These are phyloP conservation scores for Aeminium ludgeri DNA, from an alignment of 495 filamentous ascomycete species.

Conservation along the genomic window DNA sequence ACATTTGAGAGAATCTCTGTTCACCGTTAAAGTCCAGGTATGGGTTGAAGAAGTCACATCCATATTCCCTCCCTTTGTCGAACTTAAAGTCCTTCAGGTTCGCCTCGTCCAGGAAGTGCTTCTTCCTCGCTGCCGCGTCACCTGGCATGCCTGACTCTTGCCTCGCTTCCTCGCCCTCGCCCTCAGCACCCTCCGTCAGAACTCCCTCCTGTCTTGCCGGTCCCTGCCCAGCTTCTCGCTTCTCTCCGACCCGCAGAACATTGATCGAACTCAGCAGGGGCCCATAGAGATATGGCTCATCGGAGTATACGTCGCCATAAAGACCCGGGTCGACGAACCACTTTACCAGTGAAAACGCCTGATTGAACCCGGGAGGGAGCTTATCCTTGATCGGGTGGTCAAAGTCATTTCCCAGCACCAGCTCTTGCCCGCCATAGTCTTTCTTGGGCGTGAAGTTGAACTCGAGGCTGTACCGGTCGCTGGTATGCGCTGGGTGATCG, in stretches of 20 bases:
- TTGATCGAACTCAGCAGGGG: constrained; percentile 59
- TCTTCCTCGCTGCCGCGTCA: constrained; percentile 22
- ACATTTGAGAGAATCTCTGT: constrained; percentile 24
- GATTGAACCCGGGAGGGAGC: constrained; percentile 70
- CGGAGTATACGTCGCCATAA: constrained; percentile 74
- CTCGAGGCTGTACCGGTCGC: constrained; percentile 67
- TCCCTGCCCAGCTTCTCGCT: constrained; percentile 13
- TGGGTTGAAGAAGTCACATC: constrained; percentile 78
- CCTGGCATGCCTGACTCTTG: constrained; percentile 26
- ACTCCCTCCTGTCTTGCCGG: constrained; percentile 10
- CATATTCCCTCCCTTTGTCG: constrained; percentile 45
- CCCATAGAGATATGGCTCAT: constrained; percentile 70
- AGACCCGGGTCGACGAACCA: constrained; percentile 78
- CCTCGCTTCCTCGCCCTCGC: constrained; percentile 37
- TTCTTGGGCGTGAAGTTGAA: constrained; percentile 56
- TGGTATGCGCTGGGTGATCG: constrained; percentile 42
- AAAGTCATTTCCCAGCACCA: constrained; percentile 89
- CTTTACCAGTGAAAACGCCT: constrained; percentile 65
- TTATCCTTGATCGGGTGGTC: constrained; percentile 69
- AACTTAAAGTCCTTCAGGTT: constrained; percentile 37
- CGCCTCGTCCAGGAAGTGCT: constrained; percentile 27
- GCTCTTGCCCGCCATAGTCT: constrained; percentile 47
- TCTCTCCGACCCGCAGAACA: constrained; percentile 44
- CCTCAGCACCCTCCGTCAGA: constrained; percentile 29
- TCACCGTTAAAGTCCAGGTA: constrained; percentile 69